Conservation (phyloP, 371 early-diverging fungal genomes). For the Mortierella sp. region DNA sequence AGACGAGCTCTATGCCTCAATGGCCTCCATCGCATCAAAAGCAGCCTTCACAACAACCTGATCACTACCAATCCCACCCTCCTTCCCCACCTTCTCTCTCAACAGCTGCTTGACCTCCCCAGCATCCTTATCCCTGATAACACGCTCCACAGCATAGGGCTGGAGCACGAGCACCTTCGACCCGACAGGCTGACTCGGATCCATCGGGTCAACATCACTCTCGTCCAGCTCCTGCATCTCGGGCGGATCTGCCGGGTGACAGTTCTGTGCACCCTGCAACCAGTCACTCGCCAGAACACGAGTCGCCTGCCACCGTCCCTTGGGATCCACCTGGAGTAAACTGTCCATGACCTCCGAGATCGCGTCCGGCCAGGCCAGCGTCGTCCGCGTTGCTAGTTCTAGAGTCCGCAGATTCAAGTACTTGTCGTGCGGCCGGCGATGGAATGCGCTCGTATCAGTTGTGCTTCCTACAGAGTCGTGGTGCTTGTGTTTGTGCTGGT, state of each 20-base stretch:
- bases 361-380: constrained; percentile 32
- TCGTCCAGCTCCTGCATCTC: constrained; percentile 30
- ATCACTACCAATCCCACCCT: not conserved
- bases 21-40: not conserved
- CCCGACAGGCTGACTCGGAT: constrained; percentile 38
- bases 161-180: constrained; percentile 39
- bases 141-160: constrained; percentile 9
- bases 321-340: constrained; percentile 64
- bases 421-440: not conserved
- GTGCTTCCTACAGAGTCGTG: not conserved
- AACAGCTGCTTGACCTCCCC: not conserved
- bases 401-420: constrained; percentile 24
- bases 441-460: not conserved
- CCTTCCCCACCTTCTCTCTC: not conserved
- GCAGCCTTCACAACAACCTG: not conserved
- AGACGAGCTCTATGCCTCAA: not conserved
- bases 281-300: constrained; percentile 62
- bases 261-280: constrained; percentile 61
- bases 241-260: constrained; percentile 60
- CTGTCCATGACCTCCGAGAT: constrained; percentile 37
- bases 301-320: constrained; percentile 62
- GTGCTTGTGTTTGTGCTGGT: not conserved
- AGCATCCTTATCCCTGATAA: constrained; percentile 13
- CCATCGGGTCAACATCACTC: constrained; percentile 22
- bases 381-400: constrained; percentile 16